Base-by-base conservation (phyloP, 2,329 filamentous ascomycete genomes). In the Talaromyces piceae region DNA sequence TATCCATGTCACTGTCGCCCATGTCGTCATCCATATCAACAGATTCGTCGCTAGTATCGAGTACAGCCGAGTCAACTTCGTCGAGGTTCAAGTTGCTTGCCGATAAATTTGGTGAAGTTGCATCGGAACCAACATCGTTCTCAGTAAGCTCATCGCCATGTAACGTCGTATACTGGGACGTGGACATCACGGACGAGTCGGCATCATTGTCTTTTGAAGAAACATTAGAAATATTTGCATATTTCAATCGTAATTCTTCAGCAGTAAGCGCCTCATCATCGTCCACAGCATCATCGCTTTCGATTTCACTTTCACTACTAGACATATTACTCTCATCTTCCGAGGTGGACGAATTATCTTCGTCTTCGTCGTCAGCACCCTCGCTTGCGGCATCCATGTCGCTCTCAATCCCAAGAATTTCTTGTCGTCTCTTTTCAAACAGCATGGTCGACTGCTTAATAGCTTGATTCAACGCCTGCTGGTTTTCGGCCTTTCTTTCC, bases 371-470 rank as follows among this genome's bases (percentile, higher is more conserved):
- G 31, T 53, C 51, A 51, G 49, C 23, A 13, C 60, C 67, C 16
- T 68, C 60, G 87, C 84, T 59, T 82, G 87, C 70, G 85, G 82
- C 60, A 85, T 88, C 61, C 87, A 77, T 45, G 83, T 88, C 62
- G 81, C 83, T 69, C 78, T 83, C 64, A 80, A 79, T 58, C 69
- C 83, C 56, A 7, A 69, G 60, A 23, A 69, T 70, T 45, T 72
- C 68, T 37, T 67, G 62, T 31, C 69, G 67, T 45, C 73, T 63
- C 47, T 72, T 75, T 55, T 75, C 70, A 41, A 76, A 72, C 2
- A 76, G 66, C 59, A 73, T 68, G 16, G 74, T 76, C 5, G 75
- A 77, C 53, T 77, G 73, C 55, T 76, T 74, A 41, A 78, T 70
- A 8, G 76, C 76, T 52, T 74, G 73, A 49, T 77, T 75, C 37